Evolutionary conservation across 176 grass and related monocot genomes (phyloP), one percentile per base, ranked within the genome.

Genomic region (Tillandsia leiboldiana): DNA sequence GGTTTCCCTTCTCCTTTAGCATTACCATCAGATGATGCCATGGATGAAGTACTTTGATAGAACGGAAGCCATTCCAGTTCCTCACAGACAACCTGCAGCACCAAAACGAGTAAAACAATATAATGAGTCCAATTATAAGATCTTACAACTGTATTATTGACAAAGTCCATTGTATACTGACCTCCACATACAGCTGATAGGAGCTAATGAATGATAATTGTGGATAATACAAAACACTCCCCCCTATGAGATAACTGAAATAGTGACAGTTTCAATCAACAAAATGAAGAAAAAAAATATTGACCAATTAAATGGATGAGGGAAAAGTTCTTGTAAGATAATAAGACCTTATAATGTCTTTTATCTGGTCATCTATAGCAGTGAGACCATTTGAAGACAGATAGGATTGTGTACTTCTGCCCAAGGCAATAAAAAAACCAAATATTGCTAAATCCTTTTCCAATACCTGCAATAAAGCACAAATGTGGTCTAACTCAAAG

Each of bases 381-480:
- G 79, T 85, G 79, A 90, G 64, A 85, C 56, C 49, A 77, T 88
- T 93, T 74, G 75, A 88, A 68, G 86, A 93, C 58, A 99, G 81
- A 77, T 93, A 93, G 27, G 87, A 72, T 71, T 99, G 94, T 33
- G 84, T 93, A 28, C 87, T 88, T 86, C 87, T 99, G 72, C 87
- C 94, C 62, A 99, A 89, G 53, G 94, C 90, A 80, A 99, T 93
- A 88, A 99, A 99, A 84, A 99, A 99, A 8, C 94, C 94, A 86
- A 99, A 99, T 63, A 99, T 93, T 8, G 87, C 87, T 79, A 99
- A 76, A 86, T 99, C 94, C 67, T 93, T 99, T 77, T 99, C 94
- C 82, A 99, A 72, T 73, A 99, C 84, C 94, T 99, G 76, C 67
- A 87, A 50, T 53, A 77, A 84, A 78, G 68, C 66, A 22, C 4